These are phyloP conservation scores for Pezicula rhizophila DNA, from an alignment of 2,329 filamentous ascomycete genomes.

Conservation along the genomic window DNA sequence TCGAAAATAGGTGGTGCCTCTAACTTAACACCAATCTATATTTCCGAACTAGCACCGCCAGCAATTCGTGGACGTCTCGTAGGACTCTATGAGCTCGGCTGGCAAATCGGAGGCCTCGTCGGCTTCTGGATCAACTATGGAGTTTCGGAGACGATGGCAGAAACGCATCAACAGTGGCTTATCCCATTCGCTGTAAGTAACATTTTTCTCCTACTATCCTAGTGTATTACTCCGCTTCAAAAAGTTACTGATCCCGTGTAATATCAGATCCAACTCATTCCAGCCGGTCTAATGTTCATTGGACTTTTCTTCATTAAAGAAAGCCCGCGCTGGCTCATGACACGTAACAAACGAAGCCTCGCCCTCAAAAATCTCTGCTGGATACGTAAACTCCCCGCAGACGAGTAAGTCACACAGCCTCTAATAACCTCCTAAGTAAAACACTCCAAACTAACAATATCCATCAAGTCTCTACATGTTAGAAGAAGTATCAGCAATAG, in stretches of 20 bases:
- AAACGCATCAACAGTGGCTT: conserved; percentile 50
- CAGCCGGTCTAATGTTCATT: conserved; percentile 54
- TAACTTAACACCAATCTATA: conserved; percentile 43
- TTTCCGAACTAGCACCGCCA: conserved; percentile 51
- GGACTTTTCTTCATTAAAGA: conserved; percentile 57
- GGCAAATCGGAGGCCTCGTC: conserved; percentile 54
- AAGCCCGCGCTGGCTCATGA: conserved; percentile 65
- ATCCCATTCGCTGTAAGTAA: conserved; percentile 42
- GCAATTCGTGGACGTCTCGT: conserved; percentile 57
- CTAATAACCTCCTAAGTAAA: neutral
- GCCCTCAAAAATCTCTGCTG: conserved; percentile 54
- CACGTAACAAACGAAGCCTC: conserved; percentile 52
- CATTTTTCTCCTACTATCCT: too few relatives aligned
- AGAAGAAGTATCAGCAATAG: conserved; percentile 44
- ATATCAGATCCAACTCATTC: conserved; percentile 52
- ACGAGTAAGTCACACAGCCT: conserved; percentile 30
- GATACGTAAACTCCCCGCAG: conserved; percentile 51
- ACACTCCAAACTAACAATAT: neutral
- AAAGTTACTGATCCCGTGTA: neutral
- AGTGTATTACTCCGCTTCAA: neutral
- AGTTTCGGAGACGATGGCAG: conserved; percentile 41
- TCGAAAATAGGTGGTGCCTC: neutral
- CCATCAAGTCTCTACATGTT: neutral
- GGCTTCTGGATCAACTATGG: conserved; percentile 59
- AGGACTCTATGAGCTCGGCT: conserved; percentile 59